Percentiles rank a stretch among this genome's conserved stretches.
Conservation (phyloP, 2,329 filamentous ascomycete species). For the Lachnellula suecica region DNA sequence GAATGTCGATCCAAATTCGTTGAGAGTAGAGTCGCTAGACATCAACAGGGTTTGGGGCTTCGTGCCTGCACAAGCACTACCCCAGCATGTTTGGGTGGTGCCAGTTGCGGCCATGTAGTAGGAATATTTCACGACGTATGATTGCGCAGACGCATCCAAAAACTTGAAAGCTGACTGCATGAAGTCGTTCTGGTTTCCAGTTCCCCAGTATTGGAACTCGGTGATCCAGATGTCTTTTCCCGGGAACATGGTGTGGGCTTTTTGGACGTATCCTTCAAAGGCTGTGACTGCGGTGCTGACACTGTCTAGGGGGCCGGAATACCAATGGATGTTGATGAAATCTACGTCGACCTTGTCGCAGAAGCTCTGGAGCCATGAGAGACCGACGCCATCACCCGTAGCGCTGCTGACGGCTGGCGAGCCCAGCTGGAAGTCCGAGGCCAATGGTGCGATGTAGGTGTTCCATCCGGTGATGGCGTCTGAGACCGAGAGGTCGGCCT, state of each 20-base stretch:
- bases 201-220: conserved; percentile 40
- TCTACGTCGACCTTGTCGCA: conserved; percentile 39
- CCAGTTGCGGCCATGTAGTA: conserved; percentile 37
- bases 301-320: conserved; percentile 37
- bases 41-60: too few species aligned
- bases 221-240: conserved; percentile 45
- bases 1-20: neutral
- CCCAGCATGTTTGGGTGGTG: too few species aligned
- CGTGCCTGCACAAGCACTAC: too few species aligned
- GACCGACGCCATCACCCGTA: conserved; percentile 34
- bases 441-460: conserved; percentile 44
- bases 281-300: conserved; percentile 32
- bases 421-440: conserved; percentile 42
- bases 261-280: conserved; percentile 42
- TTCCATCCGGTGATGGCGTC: conserved; percentile 40
- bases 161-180: conserved; percentile 42
- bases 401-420: conserved; percentile 49
- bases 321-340: conserved; percentile 48
- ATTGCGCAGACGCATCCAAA: conserved; percentile 38
- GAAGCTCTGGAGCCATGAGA: conserved; percentile 45
- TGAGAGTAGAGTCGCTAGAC: neutral
- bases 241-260: conserved; percentile 37
- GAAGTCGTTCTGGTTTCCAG: conserved; percentile 36
- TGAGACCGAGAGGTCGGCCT: conserved; percentile 48
- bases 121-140: conserved; percentile 39